phyloP scores from a whole-genome alignment of 352 stramenopile species.

The Globisporangium abappressorium region DNA sequence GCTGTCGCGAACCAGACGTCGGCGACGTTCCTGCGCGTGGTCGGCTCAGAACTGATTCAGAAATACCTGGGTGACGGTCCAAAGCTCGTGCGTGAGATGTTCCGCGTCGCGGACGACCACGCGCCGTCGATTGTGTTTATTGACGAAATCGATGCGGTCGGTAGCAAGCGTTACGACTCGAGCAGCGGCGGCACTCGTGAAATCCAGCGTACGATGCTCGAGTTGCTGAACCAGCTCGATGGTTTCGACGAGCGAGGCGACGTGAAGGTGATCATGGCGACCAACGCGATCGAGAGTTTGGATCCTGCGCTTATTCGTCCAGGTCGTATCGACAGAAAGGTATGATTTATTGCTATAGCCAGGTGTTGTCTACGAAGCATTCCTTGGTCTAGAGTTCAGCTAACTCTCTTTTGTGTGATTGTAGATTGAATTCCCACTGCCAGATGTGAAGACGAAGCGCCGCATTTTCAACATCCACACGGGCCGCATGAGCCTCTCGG shows the following conservation, averaged over 20 bases:
- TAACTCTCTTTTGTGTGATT: slow-evolving; percentile 15
- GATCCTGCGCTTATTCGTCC: slow-evolving; percentile 99
- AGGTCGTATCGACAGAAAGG: slow-evolving; percentile 99
- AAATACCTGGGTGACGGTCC: slow-evolving; percentile 99
- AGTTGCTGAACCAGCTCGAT: slow-evolving; percentile 99
- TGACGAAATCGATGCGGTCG: slow-evolving; percentile 99
- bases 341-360: slow-evolving; percentile 17
- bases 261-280: slow-evolving; percentile 99
- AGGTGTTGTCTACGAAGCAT: background rate
- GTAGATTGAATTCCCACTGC: slow-evolving; percentile 99
- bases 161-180: slow-evolving; percentile 99
- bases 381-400: background rate
- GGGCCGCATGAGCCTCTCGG: slow-evolving; percentile 95
- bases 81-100: slow-evolving; percentile 99
- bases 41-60: slow-evolving; percentile 99
- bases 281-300: slow-evolving; percentile 98
- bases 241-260: slow-evolving; percentile 99
- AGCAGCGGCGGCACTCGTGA: slow-evolving; percentile 97
- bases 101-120: slow-evolving; percentile 98
- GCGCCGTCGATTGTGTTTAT: slow-evolving; percentile 99
- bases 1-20: slow-evolving; percentile 99
- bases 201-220: slow-evolving; percentile 99
- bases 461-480: slow-evolving; percentile 99
- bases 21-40: slow-evolving; percentile 99
- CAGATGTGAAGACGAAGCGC: slow-evolving; percentile 98